Evolutionary conservation across 208 protist genomes (phyloP).

Genomic region (Trypanosoma theileri): DNA sequence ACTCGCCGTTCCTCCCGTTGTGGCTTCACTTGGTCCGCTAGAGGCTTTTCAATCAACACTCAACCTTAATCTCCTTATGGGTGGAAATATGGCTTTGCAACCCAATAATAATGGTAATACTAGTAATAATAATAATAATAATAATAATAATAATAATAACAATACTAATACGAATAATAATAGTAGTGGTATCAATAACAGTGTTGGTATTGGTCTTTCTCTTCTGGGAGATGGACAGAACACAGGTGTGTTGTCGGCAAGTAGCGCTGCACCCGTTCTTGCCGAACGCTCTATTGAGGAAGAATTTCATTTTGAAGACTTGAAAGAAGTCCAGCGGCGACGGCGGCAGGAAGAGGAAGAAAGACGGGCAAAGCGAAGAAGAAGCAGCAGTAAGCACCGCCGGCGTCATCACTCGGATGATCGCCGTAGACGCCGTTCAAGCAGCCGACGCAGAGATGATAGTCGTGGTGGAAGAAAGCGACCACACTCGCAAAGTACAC

Average conservation of each 20-base stretch:
- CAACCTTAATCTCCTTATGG: background rate
- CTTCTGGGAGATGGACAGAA: background rate
- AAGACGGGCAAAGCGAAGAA: constrained; percentile 21
- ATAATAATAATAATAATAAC: background rate
- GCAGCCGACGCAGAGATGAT: constrained; percentile 7
- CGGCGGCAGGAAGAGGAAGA: constrained; percentile 25
- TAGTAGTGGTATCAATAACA: background rate
- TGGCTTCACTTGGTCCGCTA: background rate
- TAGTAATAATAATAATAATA: background rate
- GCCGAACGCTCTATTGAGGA: constrained; percentile 7
- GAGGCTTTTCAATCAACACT: background rate
- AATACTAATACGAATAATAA: background rate
- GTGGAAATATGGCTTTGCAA: background rate
- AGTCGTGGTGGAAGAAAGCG: constrained; percentile 5
- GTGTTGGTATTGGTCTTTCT: too few relatives aligned
- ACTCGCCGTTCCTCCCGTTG: background rate
- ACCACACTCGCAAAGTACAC: background rate
- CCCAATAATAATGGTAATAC: background rate
- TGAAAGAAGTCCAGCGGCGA: constrained; percentile 24
- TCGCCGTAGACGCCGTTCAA: constrained; percentile 15
- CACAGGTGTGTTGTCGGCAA: constrained; percentile 3
- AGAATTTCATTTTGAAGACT: constrained; percentile 28
- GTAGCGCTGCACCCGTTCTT: background rate
- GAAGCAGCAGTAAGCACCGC: constrained; percentile 22
- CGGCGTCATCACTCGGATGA: constrained; percentile 17